Evolutionary conservation across 805 yeast species (phyloP), one percentile per base, ranked within the genome.

Genomic region (Metschnikowia kofuensis): DNA sequence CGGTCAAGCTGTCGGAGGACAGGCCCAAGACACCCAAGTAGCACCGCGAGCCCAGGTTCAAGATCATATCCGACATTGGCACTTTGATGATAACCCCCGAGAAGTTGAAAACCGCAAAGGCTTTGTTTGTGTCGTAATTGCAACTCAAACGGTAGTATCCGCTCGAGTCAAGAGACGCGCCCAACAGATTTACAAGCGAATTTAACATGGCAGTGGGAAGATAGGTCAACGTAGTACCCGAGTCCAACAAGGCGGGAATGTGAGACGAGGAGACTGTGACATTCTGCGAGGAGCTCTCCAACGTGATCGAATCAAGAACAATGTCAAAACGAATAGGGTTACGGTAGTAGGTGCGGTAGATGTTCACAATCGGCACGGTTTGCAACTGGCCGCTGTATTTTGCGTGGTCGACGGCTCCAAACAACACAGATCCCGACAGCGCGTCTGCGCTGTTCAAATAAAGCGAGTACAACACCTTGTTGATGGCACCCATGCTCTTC

Each of bases 381-480:
- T 71, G 51, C 51, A 57, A 51, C 15, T 45, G 44, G 16, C 56
- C 54, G 9, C 61, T 41, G 57, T 68, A 71, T 51, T 73, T 73
- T 45, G 74, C 70, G 50, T 67, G 69, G 55, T 73, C 77, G 8
- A 72, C 68, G 10, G 75, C 77, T 6, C 77, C 77, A 61, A 73
- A 73, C 49, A 73, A 62, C 16, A 73, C 55, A 16, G 65, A 58
- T 9, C 77, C 77, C 3, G 63, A 34, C 12, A 44, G 50, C 11
- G 69, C 58, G 15, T 14, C n/a, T 16, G 61, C 56, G 3, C 67
- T 65, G 55, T 82, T 77, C 63, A 87, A 71, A 58, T 71, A 85
- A 47, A 87, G 68, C 0, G 92, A 85, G 62, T 84, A 87, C 1
- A 79, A 79, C 36, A 74, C 72, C 43, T 76, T 74, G 40, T 74